Evolutionary conservation across 169 alveolate species (phyloP).

Genomic region (Amoebophrya sp.): DNA sequence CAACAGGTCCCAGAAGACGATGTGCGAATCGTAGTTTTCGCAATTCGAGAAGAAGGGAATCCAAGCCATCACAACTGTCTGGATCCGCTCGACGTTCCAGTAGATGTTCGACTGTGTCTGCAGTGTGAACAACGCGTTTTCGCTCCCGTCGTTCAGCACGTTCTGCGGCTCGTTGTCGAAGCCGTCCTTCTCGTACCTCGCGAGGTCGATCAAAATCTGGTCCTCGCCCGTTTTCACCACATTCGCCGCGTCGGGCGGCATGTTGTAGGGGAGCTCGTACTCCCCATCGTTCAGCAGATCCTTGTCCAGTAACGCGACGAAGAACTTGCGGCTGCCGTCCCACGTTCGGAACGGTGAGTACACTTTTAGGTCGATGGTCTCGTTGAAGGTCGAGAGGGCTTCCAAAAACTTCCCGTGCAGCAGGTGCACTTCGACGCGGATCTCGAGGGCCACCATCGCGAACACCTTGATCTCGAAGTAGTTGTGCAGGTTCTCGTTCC

Average conservation of each 20-base stretch:
- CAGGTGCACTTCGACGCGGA: neutral
- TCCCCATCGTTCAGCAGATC: neutral
- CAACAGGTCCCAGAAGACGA: slow-evolving; percentile 14
- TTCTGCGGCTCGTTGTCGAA: slow-evolving; percentile 2
- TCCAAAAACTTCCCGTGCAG: slow-evolving; percentile 1
- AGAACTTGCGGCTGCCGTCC: neutral
- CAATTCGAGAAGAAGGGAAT: slow-evolving; percentile 15
- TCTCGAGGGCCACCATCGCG: slow-evolving; percentile 6
- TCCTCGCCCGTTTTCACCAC: neutral
- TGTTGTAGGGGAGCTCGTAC: neutral
- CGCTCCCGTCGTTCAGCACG: neutral
- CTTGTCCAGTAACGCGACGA: neutral
- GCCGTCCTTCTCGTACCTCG: neutral
- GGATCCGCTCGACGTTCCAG: slow-evolving; percentile 13
- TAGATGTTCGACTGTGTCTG: neutral
- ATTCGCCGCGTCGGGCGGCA: neutral
- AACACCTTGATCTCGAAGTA: slow-evolving; percentile 13
- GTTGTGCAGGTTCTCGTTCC: neutral
- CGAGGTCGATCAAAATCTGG: neutral
- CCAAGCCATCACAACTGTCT: slow-evolving; percentile 15
- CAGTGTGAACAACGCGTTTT: neutral
- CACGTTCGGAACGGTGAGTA: neutral
- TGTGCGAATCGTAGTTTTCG: slow-evolving; percentile 7
- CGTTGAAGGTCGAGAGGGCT: neutral
- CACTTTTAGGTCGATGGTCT: neutral